These are phyloP conservation scores for Talaromyces sp. DNA, from an alignment of 2,329 filamentous ascomycete genomes.

Conservation along the genomic window DNA sequence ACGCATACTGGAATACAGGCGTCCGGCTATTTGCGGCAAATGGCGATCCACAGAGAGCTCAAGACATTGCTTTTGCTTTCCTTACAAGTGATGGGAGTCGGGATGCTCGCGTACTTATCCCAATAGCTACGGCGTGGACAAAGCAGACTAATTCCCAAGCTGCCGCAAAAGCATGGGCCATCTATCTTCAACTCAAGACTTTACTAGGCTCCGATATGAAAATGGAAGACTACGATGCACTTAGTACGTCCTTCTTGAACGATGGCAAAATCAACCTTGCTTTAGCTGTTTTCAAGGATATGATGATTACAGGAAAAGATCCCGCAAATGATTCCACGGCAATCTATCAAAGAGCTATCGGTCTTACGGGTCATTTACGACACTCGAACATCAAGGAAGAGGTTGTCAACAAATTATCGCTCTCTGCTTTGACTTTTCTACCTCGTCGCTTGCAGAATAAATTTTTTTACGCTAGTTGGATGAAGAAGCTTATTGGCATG, in stretches of 20 bases:
- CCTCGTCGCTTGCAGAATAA: conserved; percentile 59
- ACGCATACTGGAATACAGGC: conserved; percentile 46
- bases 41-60: conserved; percentile 45
- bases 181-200: conserved; percentile 61
- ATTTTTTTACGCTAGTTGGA: conserved; percentile 83
- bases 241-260: conserved; percentile 66
- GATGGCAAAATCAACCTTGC: conserved; percentile 62
- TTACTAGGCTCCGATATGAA: conserved; percentile 57
- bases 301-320: conserved; percentile 64
- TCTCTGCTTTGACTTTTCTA: conserved; percentile 48
- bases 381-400: conserved; percentile 38
- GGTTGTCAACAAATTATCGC: conserved; percentile 45
- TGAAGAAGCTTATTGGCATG: conserved; percentile 73
- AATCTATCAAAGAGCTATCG: conserved; percentile 41
- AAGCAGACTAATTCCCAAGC: conserved; percentile 46
- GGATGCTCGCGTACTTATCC: conserved; percentile 45
- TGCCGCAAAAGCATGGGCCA: conserved; percentile 58
- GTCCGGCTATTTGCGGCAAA: conserved; percentile 47
- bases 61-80: conserved; percentile 44
- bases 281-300: conserved; percentile 75
- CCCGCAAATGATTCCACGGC: conserved; percentile 40
- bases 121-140: conserved; percentile 65
- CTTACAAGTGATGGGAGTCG: conserved; percentile 40
- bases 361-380: conserved; percentile 38
- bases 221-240: conserved; percentile 70